These are phyloP conservation scores for Quercus wislizeni DNA, from an alignment of 306 rosid species.

Conservation along the genomic window DNA sequence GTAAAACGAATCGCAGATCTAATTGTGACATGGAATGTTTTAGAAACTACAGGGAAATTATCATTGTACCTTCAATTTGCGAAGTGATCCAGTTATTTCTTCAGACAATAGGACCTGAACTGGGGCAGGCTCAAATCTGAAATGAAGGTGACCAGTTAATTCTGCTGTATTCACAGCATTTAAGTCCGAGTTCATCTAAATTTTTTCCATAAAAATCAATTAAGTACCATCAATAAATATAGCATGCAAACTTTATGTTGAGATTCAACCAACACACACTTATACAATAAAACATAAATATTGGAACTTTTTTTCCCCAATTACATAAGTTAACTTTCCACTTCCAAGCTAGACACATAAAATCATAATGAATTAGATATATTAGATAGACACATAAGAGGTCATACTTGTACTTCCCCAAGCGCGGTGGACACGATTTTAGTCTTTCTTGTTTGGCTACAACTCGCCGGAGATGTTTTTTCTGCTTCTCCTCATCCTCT, in stretches of 20 bases:
- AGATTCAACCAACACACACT: background rate
- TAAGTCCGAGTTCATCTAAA: background rate
- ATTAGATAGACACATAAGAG: constrained; percentile 1
- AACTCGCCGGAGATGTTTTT: constrained; percentile 54
- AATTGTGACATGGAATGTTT: background rate
- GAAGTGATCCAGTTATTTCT: constrained; percentile 85
- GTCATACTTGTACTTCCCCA: constrained; percentile 86
- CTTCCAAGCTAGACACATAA: background rate
- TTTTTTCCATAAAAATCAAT: background rate
- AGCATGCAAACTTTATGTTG: background rate
- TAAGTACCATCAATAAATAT: background rate
- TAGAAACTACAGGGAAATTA: background rate
- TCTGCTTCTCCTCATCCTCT: constrained; percentile 71
- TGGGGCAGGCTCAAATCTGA: constrained; percentile 88
- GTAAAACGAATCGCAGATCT: background rate
- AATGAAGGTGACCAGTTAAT: background rate
- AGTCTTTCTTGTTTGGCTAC: constrained; percentile 74
- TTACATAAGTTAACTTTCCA: background rate
- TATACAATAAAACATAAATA: background rate
- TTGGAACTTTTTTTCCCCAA: background rate
- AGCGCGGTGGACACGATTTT: constrained; percentile 70
- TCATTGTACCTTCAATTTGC: constrained; percentile 69
- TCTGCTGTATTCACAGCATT: background rate
- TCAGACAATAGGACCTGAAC: constrained; percentile 84
- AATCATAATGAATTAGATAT: background rate